Evolutionary conservation across 306 rosid genomes (phyloP), one percentile per base, ranked within the genome.

Genomic region (Crotalaria pallida): DNA sequence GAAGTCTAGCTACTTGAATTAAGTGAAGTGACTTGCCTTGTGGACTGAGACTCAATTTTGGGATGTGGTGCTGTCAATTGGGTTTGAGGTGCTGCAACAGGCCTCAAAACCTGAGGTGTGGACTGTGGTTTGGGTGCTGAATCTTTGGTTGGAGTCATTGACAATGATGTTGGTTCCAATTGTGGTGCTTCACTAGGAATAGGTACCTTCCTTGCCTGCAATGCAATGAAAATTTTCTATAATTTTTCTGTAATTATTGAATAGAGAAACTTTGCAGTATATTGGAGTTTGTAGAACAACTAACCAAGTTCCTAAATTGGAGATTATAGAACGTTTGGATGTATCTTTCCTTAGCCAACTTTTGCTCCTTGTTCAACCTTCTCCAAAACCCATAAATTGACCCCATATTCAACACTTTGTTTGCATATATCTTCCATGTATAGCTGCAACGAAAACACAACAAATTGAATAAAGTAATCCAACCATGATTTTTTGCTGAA

Each of bases 361-460:
- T 88, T 56, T 85, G 96, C 13, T 79, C 84, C 73, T 88, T 88
- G 78, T 77, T 88, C 78, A 90, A 71, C 57, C 71, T 78, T 86
- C 95, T 88, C 97, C 98, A 94, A 68, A 90, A 88, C 24, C 91
- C 92, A 65, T 88, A 93, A 21, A 84, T 74, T 36, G 98, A 86
- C 72, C 92, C 96, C 92, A 93, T 90, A 31, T 84, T 87, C 94
- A 93, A 69, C 53, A 89, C 78, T 74, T 88, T 93, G 47, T 79
- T 88, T 70, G 98, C 97, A 81, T 93, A 93, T 64, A 93, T 90
- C 80, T 93, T 93, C 98, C 98, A 93, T 72, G 98, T 93, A 65
- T 93, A 93, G 86, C 98, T 93, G 72, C 73, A 79, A 71, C 51
- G 34, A 5, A 48, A 67, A 45, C 15, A 24, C 19, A 56, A 53